A percentile compares a stretch with the other conserved stretches of the same genome.
Evolutionary conservation across 805 yeast species (phyloP).

Genomic region (Maudiozyma serrabonitensis): DNA sequence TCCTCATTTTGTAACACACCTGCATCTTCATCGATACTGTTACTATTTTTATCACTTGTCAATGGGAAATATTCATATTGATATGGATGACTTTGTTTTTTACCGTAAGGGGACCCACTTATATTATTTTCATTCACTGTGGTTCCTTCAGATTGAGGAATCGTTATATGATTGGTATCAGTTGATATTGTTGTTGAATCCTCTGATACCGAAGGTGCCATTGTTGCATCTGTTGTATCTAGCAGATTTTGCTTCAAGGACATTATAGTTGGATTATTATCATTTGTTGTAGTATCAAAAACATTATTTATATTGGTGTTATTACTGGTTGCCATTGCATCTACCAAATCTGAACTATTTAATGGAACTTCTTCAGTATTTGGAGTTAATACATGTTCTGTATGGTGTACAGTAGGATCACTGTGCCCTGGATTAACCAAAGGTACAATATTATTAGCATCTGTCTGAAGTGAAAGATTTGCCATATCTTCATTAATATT

Average conservation of each 20-base stretch:
- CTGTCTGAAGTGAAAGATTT: conserved; percentile 3
- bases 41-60: background rate
- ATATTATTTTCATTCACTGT: background rate
- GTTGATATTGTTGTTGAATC: too few species aligned
- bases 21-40: conserved; percentile 4
- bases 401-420: conserved; percentile 16
- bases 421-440: conserved; percentile 16
- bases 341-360: background rate
- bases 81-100: conserved; percentile 7
- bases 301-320: background rate
- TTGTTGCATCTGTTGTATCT: conserved; percentile 3
- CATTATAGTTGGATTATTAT: conserved; percentile 9
- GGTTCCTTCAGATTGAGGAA: background rate
- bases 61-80: conserved; percentile 9
- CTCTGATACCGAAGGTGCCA: too few species aligned
- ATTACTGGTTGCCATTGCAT: background rate
- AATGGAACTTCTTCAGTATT: conserved; percentile 1
- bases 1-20: conserved; percentile 16
- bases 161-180: background rate
- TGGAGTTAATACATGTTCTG: conserved; percentile 8
- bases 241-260: conserved; percentile 16
- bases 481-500: conserved; percentile 6
- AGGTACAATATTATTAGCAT: background rate
- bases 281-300: background rate
- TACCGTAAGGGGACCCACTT: background rate